These are phyloP conservation scores for carrot (Daucus carota) DNA, from an alignment of 129 eudicot genomes.

Conservation along the genomic window DNA sequence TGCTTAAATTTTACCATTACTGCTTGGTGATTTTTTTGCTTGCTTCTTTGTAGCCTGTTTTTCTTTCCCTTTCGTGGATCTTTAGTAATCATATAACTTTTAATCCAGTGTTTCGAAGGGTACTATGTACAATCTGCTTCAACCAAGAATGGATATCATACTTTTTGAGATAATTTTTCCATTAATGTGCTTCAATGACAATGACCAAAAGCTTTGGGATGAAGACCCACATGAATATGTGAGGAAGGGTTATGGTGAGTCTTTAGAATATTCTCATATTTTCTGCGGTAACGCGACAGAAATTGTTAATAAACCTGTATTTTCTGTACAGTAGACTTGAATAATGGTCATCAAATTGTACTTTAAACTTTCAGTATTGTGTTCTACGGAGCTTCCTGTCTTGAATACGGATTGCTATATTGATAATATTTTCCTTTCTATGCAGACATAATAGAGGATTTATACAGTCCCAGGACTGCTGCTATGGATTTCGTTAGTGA, in stretches of 20 bases:
- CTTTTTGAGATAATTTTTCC: slow-evolving; percentile 95
- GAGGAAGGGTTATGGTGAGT: slow-evolving; percentile 95
- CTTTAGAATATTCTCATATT: background rate
- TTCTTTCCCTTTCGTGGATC: background rate
- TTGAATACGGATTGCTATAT: background rate
- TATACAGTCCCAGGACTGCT: slow-evolving; percentile 97
- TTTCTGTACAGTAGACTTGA: background rate
- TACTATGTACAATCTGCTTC: slow-evolving; percentile 73
- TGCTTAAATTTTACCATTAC: background rate
- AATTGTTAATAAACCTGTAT: background rate
- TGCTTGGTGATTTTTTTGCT: background rate
- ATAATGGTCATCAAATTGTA: background rate
- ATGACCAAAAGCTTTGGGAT: slow-evolving; percentile 95
- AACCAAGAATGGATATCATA: slow-evolving; percentile 73
- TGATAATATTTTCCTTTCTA: background rate
- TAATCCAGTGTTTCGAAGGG: slow-evolving; percentile 63
- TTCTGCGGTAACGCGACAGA: background rate
- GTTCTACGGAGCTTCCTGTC: background rate
- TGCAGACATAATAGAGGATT: slow-evolving; percentile 89
- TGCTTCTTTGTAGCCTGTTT: background rate
- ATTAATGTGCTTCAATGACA: slow-evolving; percentile 92
- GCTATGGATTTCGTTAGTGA: slow-evolving; percentile 98
- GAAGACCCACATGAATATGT: slow-evolving; percentile 99
- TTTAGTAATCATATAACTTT: background rate
- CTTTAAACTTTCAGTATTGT: background rate